phyloP scores from a whole-genome alignment of 495 filamentous ascomycete genomes.

The Neurospora terricola region DNA sequence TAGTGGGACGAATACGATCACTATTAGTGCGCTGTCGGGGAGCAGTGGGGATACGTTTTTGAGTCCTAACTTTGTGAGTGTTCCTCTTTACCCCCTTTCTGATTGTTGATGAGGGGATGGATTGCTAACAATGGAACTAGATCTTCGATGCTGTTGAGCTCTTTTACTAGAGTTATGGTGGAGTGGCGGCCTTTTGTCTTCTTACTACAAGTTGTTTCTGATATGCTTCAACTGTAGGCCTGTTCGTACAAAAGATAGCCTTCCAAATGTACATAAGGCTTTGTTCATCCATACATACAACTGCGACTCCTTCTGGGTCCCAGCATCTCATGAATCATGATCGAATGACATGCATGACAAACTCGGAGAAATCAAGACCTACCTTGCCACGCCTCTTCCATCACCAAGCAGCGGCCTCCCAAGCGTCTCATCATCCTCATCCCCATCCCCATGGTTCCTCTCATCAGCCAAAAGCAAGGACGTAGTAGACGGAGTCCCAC shows the following conservation, averaged over 20 bases:
- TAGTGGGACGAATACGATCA: slow-evolving; percentile 51
- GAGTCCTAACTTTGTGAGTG: slow-evolving; percentile 52
- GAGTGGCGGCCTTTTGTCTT: neutral
- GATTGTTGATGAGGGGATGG: neutral
- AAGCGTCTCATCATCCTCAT: neutral
- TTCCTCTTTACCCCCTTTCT: neutral
- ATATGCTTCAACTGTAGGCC: neutral
- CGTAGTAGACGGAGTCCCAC: neutral
- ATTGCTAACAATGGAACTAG: slow-evolving; percentile 16
- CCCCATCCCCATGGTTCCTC: neutral
- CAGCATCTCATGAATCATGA: neutral
- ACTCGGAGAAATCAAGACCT: neutral
- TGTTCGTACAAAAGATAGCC: neutral
- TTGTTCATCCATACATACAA: neutral
- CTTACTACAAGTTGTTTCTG: neutral
- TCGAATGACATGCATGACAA: neutral
- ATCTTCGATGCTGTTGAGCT: slow-evolving; percentile 50
- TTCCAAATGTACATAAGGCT: neutral
- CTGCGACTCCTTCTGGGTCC: neutral
- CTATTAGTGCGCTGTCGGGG: slow-evolving; percentile 48
- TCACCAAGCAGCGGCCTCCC: neutral
- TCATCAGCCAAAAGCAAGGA: neutral
- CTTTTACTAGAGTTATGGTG: slow-evolving; percentile 16
- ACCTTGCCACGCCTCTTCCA: neutral
- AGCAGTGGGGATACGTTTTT: slow-evolving; percentile 45